A percentile compares a stretch with the other conserved stretches of the same genome.
phyloP scores from a whole-genome alignment of 2,329 filamentous ascomycete genomes.

The Botrytis elliptica region DNA sequence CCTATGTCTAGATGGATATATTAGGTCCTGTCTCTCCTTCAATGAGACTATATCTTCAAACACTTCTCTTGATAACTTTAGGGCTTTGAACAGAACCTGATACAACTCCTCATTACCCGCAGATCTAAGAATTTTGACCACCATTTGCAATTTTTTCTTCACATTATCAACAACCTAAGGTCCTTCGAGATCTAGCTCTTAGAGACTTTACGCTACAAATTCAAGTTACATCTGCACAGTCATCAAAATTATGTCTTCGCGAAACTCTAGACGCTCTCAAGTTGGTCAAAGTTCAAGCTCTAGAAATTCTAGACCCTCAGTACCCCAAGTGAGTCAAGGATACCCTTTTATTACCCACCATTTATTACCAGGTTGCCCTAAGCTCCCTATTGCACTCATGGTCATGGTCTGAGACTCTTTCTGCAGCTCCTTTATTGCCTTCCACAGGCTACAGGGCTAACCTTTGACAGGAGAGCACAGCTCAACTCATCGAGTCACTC shows the following conservation, averaged over 20 bases:
- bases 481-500: constrained; percentile 62
- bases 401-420: background rate
- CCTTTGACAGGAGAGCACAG: constrained; percentile 29
- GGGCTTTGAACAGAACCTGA: background rate
- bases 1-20: background rate
- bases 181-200: background rate
- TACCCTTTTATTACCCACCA: constrained; percentile 20
- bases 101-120: background rate
- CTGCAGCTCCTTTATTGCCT: background rate
- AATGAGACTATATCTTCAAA: background rate
- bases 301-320: constrained; percentile 28
- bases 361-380: background rate
- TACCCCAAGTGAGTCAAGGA: constrained; percentile 37
- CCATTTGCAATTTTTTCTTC: background rate
- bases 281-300: constrained; percentile 8
- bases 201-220: background rate
- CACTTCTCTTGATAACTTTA: background rate
- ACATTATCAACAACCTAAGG: background rate
- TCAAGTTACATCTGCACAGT: background rate
- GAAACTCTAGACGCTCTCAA: constrained; percentile 28
- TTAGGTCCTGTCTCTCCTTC: background rate
- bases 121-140: too few relatives aligned
- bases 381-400: background rate
- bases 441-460: constrained; percentile 21
- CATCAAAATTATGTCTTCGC: constrained; percentile 27